Evolutionary conservation across 345 rosid genomes (phyloP), one percentile per base, ranked within the genome.

Genomic region (Eucalyptus sp.): DNA sequence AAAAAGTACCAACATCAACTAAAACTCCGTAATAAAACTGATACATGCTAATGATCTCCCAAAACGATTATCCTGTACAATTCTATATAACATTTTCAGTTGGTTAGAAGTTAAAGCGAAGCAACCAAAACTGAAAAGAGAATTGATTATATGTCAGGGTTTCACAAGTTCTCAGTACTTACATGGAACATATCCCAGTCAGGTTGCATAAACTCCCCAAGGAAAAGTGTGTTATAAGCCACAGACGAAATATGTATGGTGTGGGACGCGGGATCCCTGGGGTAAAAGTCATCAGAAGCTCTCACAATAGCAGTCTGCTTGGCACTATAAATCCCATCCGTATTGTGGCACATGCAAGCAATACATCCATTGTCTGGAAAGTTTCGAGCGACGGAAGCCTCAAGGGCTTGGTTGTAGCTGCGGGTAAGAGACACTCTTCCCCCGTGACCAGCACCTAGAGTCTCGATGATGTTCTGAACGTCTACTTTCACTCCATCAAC

Each of bases 121-220:
- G 48, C 27, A 76, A 76, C 48, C 84, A 41, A 76, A 76, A 41
- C 84, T 41, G 48, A 76, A 76, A 41, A 41, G 48, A 41, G 84
- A 41, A 41, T 76, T 20, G 84, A 76, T 48, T 41, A 7, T 41
- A 20, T 76, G 84, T 41, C 64, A 50, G 31, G 11, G 44, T 50
- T 54, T 80, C 64, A 33, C 31, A 83, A 86, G 88, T 46, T 92
- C 96, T 91, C 92, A 93, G 90, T n/a, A 93, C 99, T 93, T 93
- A 97, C 99, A 88, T 98, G 99, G 92, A 98, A 98, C 99, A 98
- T 98, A 92, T 98, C 99, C 99, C 99, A 98, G 88, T 98, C 99
- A 91, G 99, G 99, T 89, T 96, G 99, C 99, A 97, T 95, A 88
- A 98, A 97, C 90, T 98, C 99, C 64, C 99, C 99, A 15, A 98